phyloP scores from a whole-genome alignment of 768 basidiomycete species.

The Hirschioporus abietinus region DNA sequence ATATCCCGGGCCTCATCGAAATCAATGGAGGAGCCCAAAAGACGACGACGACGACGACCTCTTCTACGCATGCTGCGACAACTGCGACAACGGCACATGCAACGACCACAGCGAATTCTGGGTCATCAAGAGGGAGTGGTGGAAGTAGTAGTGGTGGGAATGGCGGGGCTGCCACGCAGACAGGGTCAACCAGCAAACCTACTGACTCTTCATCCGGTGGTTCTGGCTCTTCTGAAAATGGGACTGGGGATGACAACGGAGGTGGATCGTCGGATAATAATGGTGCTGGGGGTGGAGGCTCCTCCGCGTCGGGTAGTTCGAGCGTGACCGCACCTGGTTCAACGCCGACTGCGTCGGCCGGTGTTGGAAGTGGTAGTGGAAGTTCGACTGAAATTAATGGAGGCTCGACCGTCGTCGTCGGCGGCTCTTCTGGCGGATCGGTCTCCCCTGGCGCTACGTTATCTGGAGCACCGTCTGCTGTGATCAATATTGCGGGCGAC shows the following conservation, averaged over 20 bases:
- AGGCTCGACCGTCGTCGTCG: background rate
- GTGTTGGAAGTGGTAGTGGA: background rate
- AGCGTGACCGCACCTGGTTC: background rate
- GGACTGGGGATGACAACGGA: background rate
- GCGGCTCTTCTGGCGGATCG: conserved; percentile 4
- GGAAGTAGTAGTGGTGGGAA: background rate
- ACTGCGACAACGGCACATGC: background rate
- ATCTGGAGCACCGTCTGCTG: conserved; percentile 13
- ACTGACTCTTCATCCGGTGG: background rate
- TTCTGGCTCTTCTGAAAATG: background rate
- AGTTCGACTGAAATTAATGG: background rate
- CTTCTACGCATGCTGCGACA: background rate
- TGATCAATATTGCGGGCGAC: conserved; percentile 13
- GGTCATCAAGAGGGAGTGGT: background rate
- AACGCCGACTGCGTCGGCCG: background rate
- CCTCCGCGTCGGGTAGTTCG: background rate
- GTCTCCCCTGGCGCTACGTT: conserved; percentile 11
- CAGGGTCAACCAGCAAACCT: background rate
- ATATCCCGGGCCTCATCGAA: background rate
- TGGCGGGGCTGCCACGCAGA: background rate
- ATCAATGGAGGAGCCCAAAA: background rate
- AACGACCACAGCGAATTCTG: background rate
- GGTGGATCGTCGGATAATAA: background rate
- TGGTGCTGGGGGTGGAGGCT: background rate
- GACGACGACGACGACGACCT: background rate